These are phyloP conservation scores for Aureobasidium melanogenum DNA, from an alignment of 2,329 filamentous ascomycete species.

Conservation along the genomic window DNA sequence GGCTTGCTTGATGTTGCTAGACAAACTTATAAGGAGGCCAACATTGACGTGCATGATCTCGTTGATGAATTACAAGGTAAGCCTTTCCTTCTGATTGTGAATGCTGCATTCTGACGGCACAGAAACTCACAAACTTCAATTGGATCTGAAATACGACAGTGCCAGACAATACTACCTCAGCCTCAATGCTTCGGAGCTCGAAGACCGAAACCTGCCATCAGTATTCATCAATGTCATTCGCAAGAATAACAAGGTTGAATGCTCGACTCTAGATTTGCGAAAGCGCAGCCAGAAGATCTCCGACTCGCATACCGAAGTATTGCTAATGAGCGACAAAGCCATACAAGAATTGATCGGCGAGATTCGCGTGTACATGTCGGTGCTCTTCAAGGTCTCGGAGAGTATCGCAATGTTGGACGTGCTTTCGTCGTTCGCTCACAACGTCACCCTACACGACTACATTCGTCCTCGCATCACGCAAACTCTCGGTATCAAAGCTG, in stretches of 20 bases:
- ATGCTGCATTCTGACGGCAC: background rate
- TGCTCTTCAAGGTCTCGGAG: slow-evolving; percentile 77
- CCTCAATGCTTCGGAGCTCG: slow-evolving; percentile 54
- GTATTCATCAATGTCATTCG: slow-evolving; percentile 68
- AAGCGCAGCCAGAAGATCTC: slow-evolving; percentile 68
- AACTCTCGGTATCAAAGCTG: slow-evolving; percentile 62
- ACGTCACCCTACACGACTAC: slow-evolving; percentile 60
- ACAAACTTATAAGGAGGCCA: slow-evolving; percentile 83
- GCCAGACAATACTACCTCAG: slow-evolving; percentile 72
- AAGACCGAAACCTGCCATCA: slow-evolving; percentile 51
- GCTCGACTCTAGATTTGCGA: slow-evolving; percentile 74
- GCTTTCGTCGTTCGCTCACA: slow-evolving; percentile 59
- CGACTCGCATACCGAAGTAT: slow-evolving; percentile 74
- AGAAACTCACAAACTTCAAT: slow-evolving; percentile 46
- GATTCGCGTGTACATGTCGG: slow-evolving; percentile 62
- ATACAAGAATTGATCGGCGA: slow-evolving; percentile 62
- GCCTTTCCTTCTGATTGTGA: slow-evolving; percentile 15
- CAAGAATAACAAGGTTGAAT: slow-evolving; percentile 72
- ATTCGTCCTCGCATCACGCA: slow-evolving; percentile 56
- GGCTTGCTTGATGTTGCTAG: slow-evolving; percentile 81
- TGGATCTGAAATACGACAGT: slow-evolving; percentile 67
- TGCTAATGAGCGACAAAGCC: slow-evolving; percentile 68
- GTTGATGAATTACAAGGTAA: slow-evolving; percentile 58
- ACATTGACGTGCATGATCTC: slow-evolving; percentile 65
- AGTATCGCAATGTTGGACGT: slow-evolving; percentile 73